Evolutionary conservation across 352 stramenopile genomes (phyloP).

Genomic region (Pythium myriotylum): DNA sequence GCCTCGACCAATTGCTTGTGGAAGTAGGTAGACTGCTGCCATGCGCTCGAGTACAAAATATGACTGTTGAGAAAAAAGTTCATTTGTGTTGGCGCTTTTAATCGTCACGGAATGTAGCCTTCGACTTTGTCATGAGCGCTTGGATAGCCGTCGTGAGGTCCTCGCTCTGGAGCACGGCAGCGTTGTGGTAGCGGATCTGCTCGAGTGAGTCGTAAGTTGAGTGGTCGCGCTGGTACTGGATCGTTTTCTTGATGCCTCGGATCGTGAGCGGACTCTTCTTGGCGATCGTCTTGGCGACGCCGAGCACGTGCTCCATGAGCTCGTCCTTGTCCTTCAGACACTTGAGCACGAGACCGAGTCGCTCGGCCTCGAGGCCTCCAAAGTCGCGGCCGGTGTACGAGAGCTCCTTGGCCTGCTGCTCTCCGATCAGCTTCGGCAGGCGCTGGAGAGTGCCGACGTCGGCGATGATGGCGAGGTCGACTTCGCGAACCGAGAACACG

Average conservation of each 20-base stretch:
- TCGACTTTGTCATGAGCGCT: slow-evolving; percentile 68
- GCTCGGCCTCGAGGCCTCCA: slow-evolving; percentile 70
- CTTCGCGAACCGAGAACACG: slow-evolving; percentile 86
- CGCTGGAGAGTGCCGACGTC: slow-evolving; percentile 89
- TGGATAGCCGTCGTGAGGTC: slow-evolving; percentile 80
- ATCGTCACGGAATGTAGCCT: slow-evolving; percentile 67
- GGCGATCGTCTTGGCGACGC: slow-evolving; percentile 67
- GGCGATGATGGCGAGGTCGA: slow-evolving; percentile 88
- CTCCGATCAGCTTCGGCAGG: slow-evolving; percentile 82
- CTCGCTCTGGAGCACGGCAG: slow-evolving; percentile 82
- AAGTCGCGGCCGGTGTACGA: slow-evolving; percentile 86
- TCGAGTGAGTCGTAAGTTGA: slow-evolving; percentile 72
- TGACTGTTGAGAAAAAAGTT: slow-evolving; percentile 22
- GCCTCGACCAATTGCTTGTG: too few species aligned
- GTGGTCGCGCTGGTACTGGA: slow-evolving; percentile 88
- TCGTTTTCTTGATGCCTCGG: slow-evolving; percentile 87
- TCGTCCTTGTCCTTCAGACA: slow-evolving; percentile 60
- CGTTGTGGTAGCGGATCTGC: slow-evolving; percentile 87
- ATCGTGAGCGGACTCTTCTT: slow-evolving; percentile 87
- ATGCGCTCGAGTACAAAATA: slow-evolving; percentile 10
- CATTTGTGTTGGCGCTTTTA: too few species aligned
- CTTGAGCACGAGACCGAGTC: slow-evolving; percentile 79
- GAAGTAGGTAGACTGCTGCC: too few species aligned
- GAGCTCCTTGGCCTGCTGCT: slow-evolving; percentile 85
- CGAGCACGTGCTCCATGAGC: slow-evolving; percentile 53